These are phyloP conservation scores for Hymenoscyphus fraxineus DNA, from an alignment of 2,329 filamentous ascomycete species.

Conservation along the genomic window DNA sequence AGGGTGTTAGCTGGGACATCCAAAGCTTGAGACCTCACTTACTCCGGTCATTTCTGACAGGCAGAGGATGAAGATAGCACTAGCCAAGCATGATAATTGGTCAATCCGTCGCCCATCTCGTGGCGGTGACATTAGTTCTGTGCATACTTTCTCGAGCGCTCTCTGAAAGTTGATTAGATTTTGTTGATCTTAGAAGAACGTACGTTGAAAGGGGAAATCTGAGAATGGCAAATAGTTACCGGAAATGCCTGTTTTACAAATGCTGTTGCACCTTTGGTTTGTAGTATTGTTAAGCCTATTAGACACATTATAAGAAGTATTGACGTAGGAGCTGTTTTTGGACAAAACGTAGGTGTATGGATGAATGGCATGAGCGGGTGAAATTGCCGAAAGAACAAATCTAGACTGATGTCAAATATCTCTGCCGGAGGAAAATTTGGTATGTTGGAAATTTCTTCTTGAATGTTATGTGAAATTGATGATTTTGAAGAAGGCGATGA, in stretches of 20 bases:
- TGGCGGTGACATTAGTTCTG: slow-evolving; percentile 20
- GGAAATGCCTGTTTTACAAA: slow-evolving; percentile 38
- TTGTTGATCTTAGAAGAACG: not conserved
- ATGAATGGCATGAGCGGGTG: slow-evolving; percentile 51
- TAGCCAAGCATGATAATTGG: slow-evolving; percentile 23
- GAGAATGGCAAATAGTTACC: slow-evolving; percentile 9
- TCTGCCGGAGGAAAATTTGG: slow-evolving; percentile 47
- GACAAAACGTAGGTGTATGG: slow-evolving; percentile 50
- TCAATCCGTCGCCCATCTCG: slow-evolving; percentile 22
- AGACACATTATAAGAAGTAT: slow-evolving; percentile 50
- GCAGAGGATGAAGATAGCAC: slow-evolving; percentile 23
- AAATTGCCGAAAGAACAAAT: slow-evolving; percentile 51
- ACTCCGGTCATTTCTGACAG: slow-evolving; percentile 26
- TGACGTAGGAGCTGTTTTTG: slow-evolving; percentile 43
- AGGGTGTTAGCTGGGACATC: slow-evolving; percentile 1
- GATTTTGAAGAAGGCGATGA: slow-evolving; percentile 28
- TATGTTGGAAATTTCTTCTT: slow-evolving; percentile 25
- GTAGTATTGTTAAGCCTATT: slow-evolving; percentile 49
- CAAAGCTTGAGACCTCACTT: slow-evolving; percentile 3
- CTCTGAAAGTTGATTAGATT: slow-evolving; percentile 12
- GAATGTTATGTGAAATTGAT: slow-evolving; percentile 28
- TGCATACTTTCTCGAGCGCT: slow-evolving; percentile 25
- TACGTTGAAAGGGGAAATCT: not conserved
- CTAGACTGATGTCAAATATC: slow-evolving; percentile 50
- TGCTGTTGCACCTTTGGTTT: slow-evolving; percentile 47